Conservation (phyloP, 768 basidiomycete species). For the Rhodotorula babjevae region DNA sequence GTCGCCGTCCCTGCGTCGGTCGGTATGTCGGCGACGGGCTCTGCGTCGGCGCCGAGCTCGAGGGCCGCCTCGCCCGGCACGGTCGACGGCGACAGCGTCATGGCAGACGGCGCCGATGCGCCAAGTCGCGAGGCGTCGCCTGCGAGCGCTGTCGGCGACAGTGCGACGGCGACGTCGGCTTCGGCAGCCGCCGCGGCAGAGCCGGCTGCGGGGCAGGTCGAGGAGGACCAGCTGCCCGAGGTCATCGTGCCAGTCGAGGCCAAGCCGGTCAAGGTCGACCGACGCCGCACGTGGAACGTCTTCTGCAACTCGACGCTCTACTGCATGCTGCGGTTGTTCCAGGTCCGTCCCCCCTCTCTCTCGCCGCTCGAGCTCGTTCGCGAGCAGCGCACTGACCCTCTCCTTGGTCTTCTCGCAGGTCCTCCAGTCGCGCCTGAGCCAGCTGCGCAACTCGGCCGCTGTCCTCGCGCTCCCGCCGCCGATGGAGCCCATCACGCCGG, state of each 20-base stretch:
- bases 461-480: slow-evolving; percentile 30
- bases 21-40: neutral
- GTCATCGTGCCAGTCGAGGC: slow-evolving; percentile 18
- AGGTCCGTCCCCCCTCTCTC: slow-evolving; percentile 57
- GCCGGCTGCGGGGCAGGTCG: neutral
- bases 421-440: slow-evolving; percentile 77
- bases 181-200: neutral
- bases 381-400: neutral
- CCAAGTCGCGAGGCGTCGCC: neutral
- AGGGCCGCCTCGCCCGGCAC: slow-evolving; percentile 9
- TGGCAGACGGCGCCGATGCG: slow-evolving; percentile 8
- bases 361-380: neutral
- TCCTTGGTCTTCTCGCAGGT: slow-evolving; percentile 54
- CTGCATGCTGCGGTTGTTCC: slow-evolving; percentile 76
- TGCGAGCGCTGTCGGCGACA: neutral
- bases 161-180: slow-evolving; percentile 4
- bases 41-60: slow-evolving; percentile 30
- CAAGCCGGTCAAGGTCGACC: neutral
- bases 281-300: slow-evolving; percentile 51
- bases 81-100: slow-evolving; percentile 22
- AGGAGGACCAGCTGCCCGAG: neutral
- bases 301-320: slow-evolving; percentile 93
- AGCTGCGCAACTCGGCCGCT: slow-evolving; percentile 62
- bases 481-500: slow-evolving; percentile 25
- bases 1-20: neutral